phyloP scores from a whole-genome alignment of 2,329 filamentous ascomycete genomes.

The Fragosphaeria purpurea region DNA sequence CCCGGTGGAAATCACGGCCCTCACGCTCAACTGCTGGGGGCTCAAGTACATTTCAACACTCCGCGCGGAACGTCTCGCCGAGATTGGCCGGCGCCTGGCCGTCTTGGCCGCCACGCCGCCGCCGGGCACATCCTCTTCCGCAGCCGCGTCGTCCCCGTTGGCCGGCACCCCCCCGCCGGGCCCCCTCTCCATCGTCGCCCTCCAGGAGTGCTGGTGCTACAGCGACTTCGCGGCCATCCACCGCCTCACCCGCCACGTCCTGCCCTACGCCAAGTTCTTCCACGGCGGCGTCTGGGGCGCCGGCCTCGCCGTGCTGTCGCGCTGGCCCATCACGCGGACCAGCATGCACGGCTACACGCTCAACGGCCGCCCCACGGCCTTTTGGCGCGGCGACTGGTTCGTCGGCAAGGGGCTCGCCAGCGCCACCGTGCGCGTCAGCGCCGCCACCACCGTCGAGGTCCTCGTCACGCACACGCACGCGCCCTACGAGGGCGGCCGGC shows the following conservation, averaged over 20 bases:
- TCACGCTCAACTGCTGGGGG: constrained; percentile 96
- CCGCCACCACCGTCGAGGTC: constrained; percentile 62
- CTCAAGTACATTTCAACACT: constrained; percentile 76
- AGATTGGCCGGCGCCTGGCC: constrained; percentile 77
- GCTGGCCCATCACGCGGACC: constrained; percentile 87
- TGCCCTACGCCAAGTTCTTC: constrained; percentile 93
- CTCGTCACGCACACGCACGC: constrained; percentile 91
- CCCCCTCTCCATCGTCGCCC: constrained; percentile 61
- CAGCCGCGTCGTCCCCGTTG: constrained; percentile 37
- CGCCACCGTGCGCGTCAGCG: constrained; percentile 61
- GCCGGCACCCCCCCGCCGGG: constrained; percentile 48
- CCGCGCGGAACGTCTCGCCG: constrained; percentile 64
- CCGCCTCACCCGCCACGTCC: constrained; percentile 55
- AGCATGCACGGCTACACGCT: constrained; percentile 81
- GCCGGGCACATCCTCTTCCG: constrained; percentile 32
- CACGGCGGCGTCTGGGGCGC: constrained; percentile 79
- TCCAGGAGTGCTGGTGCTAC: constrained; percentile 57
- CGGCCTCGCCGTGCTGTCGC: constrained; percentile 78
- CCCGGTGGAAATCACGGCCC: constrained; percentile 58
- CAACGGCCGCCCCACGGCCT: constrained; percentile 86
- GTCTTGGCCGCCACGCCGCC: constrained; percentile 51
- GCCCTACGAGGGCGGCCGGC: constrained; percentile 67
- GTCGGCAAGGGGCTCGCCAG: constrained; percentile 90
- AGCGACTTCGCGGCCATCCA: constrained; percentile 72
- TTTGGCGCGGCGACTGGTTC: constrained; percentile 92